Base-by-base conservation (phyloP, 2,329 filamentous ascomycete genomes). In the Colletotrichum zoysiae region DNA sequence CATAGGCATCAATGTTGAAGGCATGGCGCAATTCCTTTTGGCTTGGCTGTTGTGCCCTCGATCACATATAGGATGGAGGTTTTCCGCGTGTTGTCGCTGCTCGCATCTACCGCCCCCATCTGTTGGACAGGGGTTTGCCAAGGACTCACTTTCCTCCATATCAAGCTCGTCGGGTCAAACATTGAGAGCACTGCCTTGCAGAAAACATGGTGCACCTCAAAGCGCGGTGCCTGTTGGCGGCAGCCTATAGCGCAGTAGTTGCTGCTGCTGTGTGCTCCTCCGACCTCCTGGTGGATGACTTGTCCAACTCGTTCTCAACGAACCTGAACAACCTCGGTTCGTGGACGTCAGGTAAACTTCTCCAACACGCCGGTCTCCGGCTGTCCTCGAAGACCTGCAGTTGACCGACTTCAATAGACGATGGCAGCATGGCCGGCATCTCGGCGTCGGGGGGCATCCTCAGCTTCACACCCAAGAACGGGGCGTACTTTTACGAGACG, bases 401-500 rank as follows among this genome's bases (percentile, higher is more conserved):
- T 44, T 75, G 51, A 74, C 70, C 38, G 55, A 64, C 30, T 35
- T 42, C 72, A 12, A 48, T 11, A 88, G 86, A 88, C 74, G 87
- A 89, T 79, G 83, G 79, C 18, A 81, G 82, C 69, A 87, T 86
- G 81, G 79, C 79, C 7, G 77, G 73, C 78, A 83, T 76, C 77
- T 85, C 77, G 56, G 83, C 80, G 44, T 79, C 79, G 18, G 79
- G 79, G 18, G 84, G 84, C 58, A 82, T 85, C 40, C 81, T 88
- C 30, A 83, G 82, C 9, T 86, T 89, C 78, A 85, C 82, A n/a
- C 84, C 85, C 42, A 85, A 83, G 72, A 75, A 80, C 20, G 76
- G 74, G 35, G 84, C 86, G 16, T 89, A 89, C 79, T 88, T 87
- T 73, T 88, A 88, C 75, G 86, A 87, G 76, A 85, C 83, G 1